phyloP scores from a whole-genome alignment of 345 rosid species.

The Trapa bicornis region DNA sequence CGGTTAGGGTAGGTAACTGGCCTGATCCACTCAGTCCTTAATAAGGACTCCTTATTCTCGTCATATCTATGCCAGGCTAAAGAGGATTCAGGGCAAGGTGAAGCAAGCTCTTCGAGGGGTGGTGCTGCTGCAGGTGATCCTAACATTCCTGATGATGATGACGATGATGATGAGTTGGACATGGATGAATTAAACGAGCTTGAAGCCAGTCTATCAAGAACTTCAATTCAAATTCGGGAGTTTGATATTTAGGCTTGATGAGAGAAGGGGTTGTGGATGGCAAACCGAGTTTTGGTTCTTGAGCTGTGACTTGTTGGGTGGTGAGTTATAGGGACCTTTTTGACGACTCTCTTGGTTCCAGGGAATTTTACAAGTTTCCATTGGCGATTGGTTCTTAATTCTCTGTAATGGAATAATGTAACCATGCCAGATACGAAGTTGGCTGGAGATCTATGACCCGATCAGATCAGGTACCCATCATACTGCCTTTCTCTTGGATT shows the following conservation, averaged over 20 bases:
- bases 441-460: not conserved
- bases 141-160: slow-evolving; percentile 15
- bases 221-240: slow-evolving; percentile 48
- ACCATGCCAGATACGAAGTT: slow-evolving; percentile 1
- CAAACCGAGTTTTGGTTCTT: not conserved
- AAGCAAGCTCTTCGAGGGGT: slow-evolving; percentile 18
- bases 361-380: slow-evolving; percentile 4
- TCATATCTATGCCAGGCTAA: slow-evolving; percentile 17
- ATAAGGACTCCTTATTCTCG: not conserved
- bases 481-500: too few relatives aligned
- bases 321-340: not conserved
- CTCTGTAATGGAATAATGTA: slow-evolving; percentile 11
- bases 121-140: slow-evolving; percentile 13
- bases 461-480: not conserved
- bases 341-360: not conserved
- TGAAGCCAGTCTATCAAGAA: slow-evolving; percentile 68
- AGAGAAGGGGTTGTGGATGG: not conserved
- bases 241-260: slow-evolving; percentile 17
- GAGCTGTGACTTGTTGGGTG: not conserved
- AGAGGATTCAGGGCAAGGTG: slow-evolving; percentile 14
- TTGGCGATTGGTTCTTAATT: not conserved
- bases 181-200: slow-evolving; percentile 71
- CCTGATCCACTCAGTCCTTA: not conserved
- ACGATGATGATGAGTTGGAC: slow-evolving; percentile 47
- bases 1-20: not conserved